Base-by-base conservation (phyloP, 345 rosid species). In the Aegle marmelos region DNA sequence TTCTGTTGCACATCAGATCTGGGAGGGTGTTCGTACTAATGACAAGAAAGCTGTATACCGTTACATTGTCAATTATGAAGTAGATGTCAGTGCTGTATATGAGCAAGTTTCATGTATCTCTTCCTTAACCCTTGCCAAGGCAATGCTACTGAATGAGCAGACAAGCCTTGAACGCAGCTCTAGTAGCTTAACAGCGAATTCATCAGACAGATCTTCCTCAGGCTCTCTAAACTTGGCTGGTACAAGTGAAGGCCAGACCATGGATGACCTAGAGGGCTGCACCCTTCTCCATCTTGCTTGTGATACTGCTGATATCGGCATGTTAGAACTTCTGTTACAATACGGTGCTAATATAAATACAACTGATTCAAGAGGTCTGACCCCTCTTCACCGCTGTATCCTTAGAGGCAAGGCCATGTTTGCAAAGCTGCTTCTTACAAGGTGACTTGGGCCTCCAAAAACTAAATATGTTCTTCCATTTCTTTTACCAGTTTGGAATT, bases 311-410 rank as follows among this genome's bases (percentile, higher is more conserved):
- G 99, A 97, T 79, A 86, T 97, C 56, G 98, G 99, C 77, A 94
- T 97, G 99, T 83, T 94, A 14, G 99, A 97, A 86, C 97, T 94
- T 82, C 92, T 97, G 34, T 84, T 97, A 48, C 99, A 97, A 77
- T 97, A 94, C 66, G 98, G 98, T 76, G 96, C 99, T 57, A 89
- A 89, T 82, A 84, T 92, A 79, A 93, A 94, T 80, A 86, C 91
- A 45, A 80, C 81, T 27, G 98, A 93, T 85, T 89, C 95, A 60
- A 88, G 84, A 80, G 98, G 98, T 77, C 93, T 89, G 70, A 89
- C 86, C 14, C 98, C 98, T 3, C 88, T 97, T 53, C 98, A 94
- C 79, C 92, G 84, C 62, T 89, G 97, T 83, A 87, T 92, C 78
- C 74, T 83, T 70, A 78, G 86, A 81, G 96, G 97, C 82, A 90